These are phyloP conservation scores for Psilocybe cubensis DNA, from an alignment of 768 basidiomycete genomes.

Conservation along the genomic window DNA sequence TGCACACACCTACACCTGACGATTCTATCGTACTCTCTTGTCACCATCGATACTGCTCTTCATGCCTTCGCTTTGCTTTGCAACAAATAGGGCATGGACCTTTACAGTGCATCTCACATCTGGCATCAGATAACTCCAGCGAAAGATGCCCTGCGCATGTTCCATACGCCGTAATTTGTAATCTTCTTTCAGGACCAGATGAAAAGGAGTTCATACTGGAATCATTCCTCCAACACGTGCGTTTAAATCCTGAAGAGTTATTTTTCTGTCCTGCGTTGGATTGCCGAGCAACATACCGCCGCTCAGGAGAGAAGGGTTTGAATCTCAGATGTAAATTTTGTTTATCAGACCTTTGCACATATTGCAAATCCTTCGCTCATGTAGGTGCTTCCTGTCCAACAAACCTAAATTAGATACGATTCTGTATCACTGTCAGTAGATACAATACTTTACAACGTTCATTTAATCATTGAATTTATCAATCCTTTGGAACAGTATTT, in stretches of 20 bases:
- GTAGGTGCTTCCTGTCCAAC: conserved; percentile 25
- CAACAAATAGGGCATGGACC: conserved; percentile 30
- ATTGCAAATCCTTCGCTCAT: conserved; percentile 30
- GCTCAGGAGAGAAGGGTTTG: conserved; percentile 25
- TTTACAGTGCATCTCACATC: conserved; percentile 41
- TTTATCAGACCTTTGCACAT: conserved; percentile 28
- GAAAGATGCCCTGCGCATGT: conserved; percentile 36
- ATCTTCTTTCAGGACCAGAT: conserved; percentile 39
- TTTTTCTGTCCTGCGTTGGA: conserved; percentile 58
- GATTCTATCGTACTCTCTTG: conserved; percentile 45
- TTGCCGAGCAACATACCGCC: conserved; percentile 50
- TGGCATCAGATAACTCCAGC: conserved; percentile 9
- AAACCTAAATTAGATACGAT: conserved; percentile 3
- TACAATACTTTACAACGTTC: too few relatives aligned
- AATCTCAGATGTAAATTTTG: conserved; percentile 31
- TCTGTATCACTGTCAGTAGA: neutral
- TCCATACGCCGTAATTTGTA: conserved; percentile 41
- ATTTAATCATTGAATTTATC: too few relatives aligned
- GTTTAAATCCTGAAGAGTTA: conserved; percentile 40
- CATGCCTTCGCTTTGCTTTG: conserved; percentile 51
- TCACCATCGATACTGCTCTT: conserved; percentile 53
- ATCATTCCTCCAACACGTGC: conserved; percentile 48
- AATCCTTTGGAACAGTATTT: too few relatives aligned
- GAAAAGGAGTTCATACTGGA: conserved; percentile 43
- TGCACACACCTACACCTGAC: conserved; percentile 31